These are phyloP conservation scores for Botryosphaeria dothidea DNA, from an alignment of 2,329 filamentous ascomycete species.

Conservation along the genomic window DNA sequence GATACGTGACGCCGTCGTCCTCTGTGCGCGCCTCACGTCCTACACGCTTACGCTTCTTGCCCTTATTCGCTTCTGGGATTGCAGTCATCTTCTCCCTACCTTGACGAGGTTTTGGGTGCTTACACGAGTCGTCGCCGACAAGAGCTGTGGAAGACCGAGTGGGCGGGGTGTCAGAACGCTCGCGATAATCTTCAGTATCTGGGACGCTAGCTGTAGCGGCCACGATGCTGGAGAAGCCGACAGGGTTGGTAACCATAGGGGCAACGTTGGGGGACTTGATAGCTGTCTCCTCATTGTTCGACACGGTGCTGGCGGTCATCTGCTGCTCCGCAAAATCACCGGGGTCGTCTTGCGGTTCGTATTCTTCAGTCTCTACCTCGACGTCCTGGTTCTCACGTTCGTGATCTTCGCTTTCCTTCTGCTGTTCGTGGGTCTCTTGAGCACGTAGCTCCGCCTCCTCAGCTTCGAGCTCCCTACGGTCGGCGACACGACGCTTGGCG, in stretches of 20 bases:
- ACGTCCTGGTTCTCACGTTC: not conserved
- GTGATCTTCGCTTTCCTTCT: not conserved
- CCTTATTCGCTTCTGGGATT: conserved; percentile 25
- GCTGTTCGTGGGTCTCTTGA: not conserved
- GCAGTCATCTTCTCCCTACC: conserved; percentile 19
- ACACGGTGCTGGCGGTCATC: no score
- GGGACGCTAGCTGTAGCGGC: not conserved
- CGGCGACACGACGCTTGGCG: conserved; percentile 8
- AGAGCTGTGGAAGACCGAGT: not conserved
- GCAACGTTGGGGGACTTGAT: not conserved
- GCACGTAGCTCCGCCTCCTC: not conserved
- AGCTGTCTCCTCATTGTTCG: not conserved
- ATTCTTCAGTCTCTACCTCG: not conserved
- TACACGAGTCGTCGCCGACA: not conserved
- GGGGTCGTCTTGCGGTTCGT: not conserved
- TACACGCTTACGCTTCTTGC: conserved; percentile 40
- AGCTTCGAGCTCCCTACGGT: conserved; percentile 22
- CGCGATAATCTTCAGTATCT: not conserved
- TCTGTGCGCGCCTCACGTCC: conserved; percentile 29
- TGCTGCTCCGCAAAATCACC: no score
- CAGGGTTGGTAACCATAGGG: no score
- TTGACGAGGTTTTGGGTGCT: not conserved
- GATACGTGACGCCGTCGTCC: conserved; percentile 25
- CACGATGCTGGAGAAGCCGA: no score
- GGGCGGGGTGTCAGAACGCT: not conserved